phyloP scores from a whole-genome alignment of 2,329 filamentous ascomycete species.

The Ascochyta fabae region DNA sequence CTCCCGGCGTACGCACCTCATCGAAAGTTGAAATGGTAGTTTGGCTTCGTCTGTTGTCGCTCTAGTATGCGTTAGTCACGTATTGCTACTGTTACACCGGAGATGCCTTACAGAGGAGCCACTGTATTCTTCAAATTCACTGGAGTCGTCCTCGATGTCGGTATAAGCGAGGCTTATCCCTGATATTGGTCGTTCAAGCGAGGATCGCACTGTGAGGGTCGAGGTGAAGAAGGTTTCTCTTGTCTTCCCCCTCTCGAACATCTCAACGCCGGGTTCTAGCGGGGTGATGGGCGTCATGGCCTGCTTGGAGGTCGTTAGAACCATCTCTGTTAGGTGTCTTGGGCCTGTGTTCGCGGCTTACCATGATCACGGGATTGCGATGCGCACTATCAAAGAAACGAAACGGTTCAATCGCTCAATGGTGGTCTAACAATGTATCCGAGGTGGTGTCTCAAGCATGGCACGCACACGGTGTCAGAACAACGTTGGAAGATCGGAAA shows the following conservation, averaged over 20 bases:
- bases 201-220: constrained; percentile 43
- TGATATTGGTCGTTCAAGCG: constrained; percentile 67
- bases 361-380: constrained; percentile 43
- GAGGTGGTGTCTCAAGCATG: constrained; percentile 37
- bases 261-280: constrained; percentile 52
- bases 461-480: constrained; percentile 40
- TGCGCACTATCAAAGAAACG: constrained; percentile 25
- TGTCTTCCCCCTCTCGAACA: constrained; percentile 57
- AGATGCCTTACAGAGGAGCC: constrained; percentile 67
- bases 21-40: constrained; percentile 89
- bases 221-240: constrained; percentile 65
- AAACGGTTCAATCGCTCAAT: constrained; percentile 22
- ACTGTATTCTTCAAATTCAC: constrained; percentile 59
- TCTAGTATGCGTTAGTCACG: constrained; percentile 54
- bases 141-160: constrained; percentile 68
- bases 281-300: constrained; percentile 55
- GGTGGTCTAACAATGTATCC: constrained; percentile 31
- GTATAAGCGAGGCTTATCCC: constrained; percentile 80
- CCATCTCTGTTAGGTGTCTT: constrained; percentile 15
- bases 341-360: constrained; percentile 26
- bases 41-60: constrained; percentile 70
- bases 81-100: not conserved
- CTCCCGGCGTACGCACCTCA: constrained; percentile 77
- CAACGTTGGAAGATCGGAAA: constrained; percentile 45
- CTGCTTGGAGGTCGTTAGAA: constrained; percentile 46